Evolutionary conservation across 257 asterid species (phyloP).

Genomic region (Leonotis leonurus): DNA sequence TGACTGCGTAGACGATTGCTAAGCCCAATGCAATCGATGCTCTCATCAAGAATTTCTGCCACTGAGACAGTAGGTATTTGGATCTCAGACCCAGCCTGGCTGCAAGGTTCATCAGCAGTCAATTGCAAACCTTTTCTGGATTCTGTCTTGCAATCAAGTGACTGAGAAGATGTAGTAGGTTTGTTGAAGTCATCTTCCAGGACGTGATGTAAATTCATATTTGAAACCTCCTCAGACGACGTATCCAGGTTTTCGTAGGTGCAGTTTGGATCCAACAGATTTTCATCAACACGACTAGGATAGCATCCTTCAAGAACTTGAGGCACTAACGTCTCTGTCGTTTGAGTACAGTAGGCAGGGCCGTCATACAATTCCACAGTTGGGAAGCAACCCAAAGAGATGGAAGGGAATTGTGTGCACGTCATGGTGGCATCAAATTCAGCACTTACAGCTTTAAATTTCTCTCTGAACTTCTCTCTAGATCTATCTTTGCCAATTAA

Average conservation of each 20-base stretch:
- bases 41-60: slow-evolving; percentile 56
- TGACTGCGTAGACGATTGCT: slow-evolving; percentile 53
- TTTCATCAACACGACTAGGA: slow-evolving; percentile 40
- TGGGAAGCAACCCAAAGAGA: slow-evolving; percentile 59
- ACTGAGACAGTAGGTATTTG: slow-evolving; percentile 36
- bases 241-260: slow-evolving; percentile 34
- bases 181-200: slow-evolving; percentile 28
- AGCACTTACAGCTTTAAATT: slow-evolving; percentile 24
- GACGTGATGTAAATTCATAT: slow-evolving; percentile 19
- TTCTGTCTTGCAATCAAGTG: slow-evolving; percentile 29
- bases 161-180: slow-evolving; percentile 24
- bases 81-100: slow-evolving; percentile 21
- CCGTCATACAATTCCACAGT: slow-evolving; percentile 69
- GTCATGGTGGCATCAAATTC: slow-evolving; percentile 57
- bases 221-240: slow-evolving; percentile 30
- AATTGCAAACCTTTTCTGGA: slow-evolving; percentile 28
- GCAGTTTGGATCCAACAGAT: slow-evolving; percentile 43
- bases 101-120: slow-evolving; percentile 26
- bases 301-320: slow-evolving; percentile 43
- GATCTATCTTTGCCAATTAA: slow-evolving; percentile 37
- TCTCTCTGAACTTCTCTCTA: slow-evolving; percentile 29
- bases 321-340: slow-evolving; percentile 39
- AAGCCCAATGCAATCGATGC: slow-evolving; percentile 51
- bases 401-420: slow-evolving; percentile 64
- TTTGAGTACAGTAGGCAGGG: slow-evolving; percentile 30